A percentile compares a stretch with the other conserved stretches of the same genome.
Evolutionary conservation across 148 eudicot species (phyloP).

Genomic region (Limonium bicolor): DNA sequence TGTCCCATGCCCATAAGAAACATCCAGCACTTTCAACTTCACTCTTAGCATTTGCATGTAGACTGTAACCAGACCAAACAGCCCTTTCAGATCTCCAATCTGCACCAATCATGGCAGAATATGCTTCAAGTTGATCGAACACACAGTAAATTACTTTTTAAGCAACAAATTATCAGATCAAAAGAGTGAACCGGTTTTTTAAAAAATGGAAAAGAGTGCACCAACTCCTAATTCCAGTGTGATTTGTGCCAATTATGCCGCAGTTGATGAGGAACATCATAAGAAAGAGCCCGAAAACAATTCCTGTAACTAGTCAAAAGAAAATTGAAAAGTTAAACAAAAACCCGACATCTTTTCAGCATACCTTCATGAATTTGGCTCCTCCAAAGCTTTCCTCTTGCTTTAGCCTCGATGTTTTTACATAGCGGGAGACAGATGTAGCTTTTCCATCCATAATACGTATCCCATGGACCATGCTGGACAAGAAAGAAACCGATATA

Average conservation of each 20-base stretch:
- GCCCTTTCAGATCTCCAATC: slow-evolving; percentile 86
- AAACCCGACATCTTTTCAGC: background rate
- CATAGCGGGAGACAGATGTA: slow-evolving; percentile 91
- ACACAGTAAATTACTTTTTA: too few species aligned
- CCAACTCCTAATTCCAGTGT: too few species aligned
- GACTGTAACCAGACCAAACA: slow-evolving; percentile 63
- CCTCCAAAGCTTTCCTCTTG: slow-evolving; percentile 83
- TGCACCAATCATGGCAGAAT: slow-evolving; percentile 16
- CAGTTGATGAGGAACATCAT: too few species aligned
- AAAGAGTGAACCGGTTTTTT: too few species aligned
- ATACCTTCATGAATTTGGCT: slow-evolving; percentile 89
- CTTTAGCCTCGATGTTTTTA: slow-evolving; percentile 67
- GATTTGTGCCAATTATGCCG: too few species aligned
- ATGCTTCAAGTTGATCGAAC: background rate
- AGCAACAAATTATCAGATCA: too few species aligned
- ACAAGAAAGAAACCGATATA: too few species aligned
- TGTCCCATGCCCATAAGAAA: slow-evolving; percentile 62
- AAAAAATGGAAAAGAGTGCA: too few species aligned
- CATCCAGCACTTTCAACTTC: slow-evolving; percentile 73
- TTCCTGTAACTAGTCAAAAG: background rate
- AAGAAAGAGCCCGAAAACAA: too few species aligned
- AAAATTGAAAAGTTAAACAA: background rate
- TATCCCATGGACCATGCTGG: slow-evolving; percentile 93
- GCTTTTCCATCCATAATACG: slow-evolving; percentile 95
- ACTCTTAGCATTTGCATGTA: slow-evolving; percentile 60